Evolutionary conservation across 2,329 filamentous ascomycete genomes (phyloP), one percentile per base, ranked within the genome.

Genomic region (Stenocarpella maydis): DNA sequence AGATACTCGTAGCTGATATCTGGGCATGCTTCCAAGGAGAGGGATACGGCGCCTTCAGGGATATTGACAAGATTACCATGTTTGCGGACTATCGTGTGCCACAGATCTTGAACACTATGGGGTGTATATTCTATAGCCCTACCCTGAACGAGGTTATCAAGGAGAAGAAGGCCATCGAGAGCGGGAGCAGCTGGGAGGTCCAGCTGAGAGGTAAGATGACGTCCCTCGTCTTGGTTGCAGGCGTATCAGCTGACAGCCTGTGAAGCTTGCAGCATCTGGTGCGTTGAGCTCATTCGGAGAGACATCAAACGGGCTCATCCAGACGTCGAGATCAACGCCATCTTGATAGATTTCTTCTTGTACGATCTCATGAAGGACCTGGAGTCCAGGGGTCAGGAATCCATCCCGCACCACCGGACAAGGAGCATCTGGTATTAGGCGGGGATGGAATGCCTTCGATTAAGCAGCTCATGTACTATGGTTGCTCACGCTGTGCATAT

Each of bases 61-160:
- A 99, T 77, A 97, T 99, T 75, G 92, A 96, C 81, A 94, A 94
- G 78, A 92, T 99, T 75, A 99, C 96, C 71, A 98, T 98, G 91
- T 99, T 99, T 83, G 95, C 96, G 77, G 96, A 99, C 82, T 99
- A 99, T 78, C 92, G 96, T 52, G 91, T 99, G 66, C 97, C 97
- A 17, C 96, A 99, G 81, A 96, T 98, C 74, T 87, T 99, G 41
- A 90, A 95, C 75, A 89, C 90, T 12, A 84, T 98, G 53, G 92
- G 93, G 21, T 95, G 94, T 69, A 82, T 99, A 61, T 89, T 88
- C 75, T 98, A 96, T 80, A 95, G 92, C 72, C 96, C 96, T 0
- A 86, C 90, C 0, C 82, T 99, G 53, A 90, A 94, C 63, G 85
- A 86, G 41, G 86, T 90, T 19, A 91, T 99, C 74, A 86, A 87